Evolutionary conservation across 768 basidiomycete genomes (phyloP).

Genomic region (Trametes villosa): DNA sequence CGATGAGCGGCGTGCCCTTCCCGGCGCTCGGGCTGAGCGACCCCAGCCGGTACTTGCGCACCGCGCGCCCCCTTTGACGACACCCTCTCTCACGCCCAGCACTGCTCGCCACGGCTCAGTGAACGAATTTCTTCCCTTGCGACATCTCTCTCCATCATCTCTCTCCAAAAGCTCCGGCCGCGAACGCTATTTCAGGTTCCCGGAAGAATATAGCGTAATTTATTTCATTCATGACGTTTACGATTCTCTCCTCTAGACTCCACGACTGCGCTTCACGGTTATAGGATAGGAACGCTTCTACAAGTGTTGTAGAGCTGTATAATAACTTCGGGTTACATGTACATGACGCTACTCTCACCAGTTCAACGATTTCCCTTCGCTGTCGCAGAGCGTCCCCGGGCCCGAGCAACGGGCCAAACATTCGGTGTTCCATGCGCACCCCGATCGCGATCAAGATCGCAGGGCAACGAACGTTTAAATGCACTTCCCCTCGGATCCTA

Average conservation of each 20-base stretch:
- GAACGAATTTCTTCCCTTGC: not conserved
- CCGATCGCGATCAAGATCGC: not conserved
- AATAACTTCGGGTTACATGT: too few species aligned
- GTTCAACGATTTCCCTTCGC: too few species aligned
- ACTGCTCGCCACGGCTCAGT: not conserved
- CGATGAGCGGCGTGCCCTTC: slow-evolving; percentile 42
- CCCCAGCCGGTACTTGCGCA: slow-evolving; percentile 14
- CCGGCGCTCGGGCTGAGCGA: slow-evolving; percentile 45
- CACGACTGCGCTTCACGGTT: too few species aligned
- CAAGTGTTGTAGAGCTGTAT: too few species aligned
- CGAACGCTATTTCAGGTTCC: too few species aligned
- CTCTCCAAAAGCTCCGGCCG: too few species aligned
- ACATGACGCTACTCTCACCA: not conserved
- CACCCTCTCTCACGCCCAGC: not conserved
- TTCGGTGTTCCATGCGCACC: not conserved
- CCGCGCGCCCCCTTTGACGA: not conserved
- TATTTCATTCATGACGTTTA: slow-evolving; percentile 4
- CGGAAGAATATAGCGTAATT: slow-evolving; percentile 2
- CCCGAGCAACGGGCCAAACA: too few species aligned
- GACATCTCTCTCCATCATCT: not conserved
- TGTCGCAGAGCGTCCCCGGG: too few species aligned
- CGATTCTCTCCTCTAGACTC: too few species aligned
- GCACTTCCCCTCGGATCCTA: not conserved
- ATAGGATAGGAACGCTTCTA: too few species aligned
- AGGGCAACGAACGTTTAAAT: not conserved